Evolutionary conservation across 2,329 filamentous ascomycete species (phyloP).

Genomic region (Trichoderma sp.): DNA sequence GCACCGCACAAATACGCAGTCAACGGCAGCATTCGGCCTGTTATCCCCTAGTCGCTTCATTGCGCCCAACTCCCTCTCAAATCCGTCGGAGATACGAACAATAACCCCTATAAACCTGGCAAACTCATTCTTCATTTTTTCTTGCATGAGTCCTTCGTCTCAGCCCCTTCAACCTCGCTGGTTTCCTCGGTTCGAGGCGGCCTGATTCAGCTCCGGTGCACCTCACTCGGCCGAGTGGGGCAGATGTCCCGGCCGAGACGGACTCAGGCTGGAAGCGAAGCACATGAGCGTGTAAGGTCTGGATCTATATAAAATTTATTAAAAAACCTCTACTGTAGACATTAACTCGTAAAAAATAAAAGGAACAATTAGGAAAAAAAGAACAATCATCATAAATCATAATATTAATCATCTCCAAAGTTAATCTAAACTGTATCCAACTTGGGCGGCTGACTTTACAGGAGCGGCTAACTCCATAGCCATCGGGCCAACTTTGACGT

Average conservation of each 20-base stretch:
- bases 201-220: background rate
- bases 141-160: background rate
- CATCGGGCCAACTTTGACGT: too few relatives aligned
- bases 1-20: background rate
- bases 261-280: background rate
- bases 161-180: background rate
- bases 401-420: too few relatives aligned
- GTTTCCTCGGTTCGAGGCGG: background rate
- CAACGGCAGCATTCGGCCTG: background rate
- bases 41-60: background rate
- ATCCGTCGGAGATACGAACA: slow-evolving; percentile 4
- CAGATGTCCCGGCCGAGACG: background rate
- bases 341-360: too few relatives aligned
- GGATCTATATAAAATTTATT: too few relatives aligned
- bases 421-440: too few relatives aligned
- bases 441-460: too few relatives aligned
- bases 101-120: background rate
- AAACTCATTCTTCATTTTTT: background rate
- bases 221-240: slow-evolving; percentile 24
- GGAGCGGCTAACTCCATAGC: too few relatives aligned
- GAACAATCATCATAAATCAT: too few relatives aligned
- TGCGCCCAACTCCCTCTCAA: background rate
- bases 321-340: too few relatives aligned
- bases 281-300: too few relatives aligned
- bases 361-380: too few relatives aligned